Conservation (phyloP, 2,329 filamentous ascomycete genomes). For the Seiridium unicorne region DNA sequence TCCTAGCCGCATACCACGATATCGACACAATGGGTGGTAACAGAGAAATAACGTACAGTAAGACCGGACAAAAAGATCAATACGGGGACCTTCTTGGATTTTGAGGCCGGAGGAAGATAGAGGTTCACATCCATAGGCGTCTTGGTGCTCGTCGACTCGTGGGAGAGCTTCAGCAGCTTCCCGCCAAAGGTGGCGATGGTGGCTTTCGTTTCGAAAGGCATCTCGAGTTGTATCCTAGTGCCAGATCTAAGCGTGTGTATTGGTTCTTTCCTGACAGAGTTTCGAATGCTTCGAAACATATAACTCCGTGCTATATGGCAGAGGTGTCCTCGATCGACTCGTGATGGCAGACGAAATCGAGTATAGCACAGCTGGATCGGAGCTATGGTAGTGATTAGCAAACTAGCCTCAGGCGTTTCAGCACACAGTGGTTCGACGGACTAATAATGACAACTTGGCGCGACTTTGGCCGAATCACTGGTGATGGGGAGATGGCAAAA, state of each 20-base stretch:
- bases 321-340: too few species aligned
- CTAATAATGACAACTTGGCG: too few species aligned
- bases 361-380: neutral
- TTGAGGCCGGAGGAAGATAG: conserved; percentile 77
- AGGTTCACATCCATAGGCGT: conserved; percentile 93
- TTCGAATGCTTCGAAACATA: neutral
- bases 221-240: conserved; percentile 36
- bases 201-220: conserved; percentile 87
- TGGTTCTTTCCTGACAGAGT: neutral
- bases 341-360: neutral
- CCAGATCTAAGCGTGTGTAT: neutral
- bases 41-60: conserved; percentile 41
- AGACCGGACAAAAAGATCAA: conserved; percentile 92
- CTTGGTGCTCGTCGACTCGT: conserved; percentile 73
- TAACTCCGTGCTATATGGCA: neutral
- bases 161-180: conserved; percentile 89
- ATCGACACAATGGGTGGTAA: neutral
- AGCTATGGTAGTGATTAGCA: too few species aligned
- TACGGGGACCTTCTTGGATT: conserved; percentile 68
- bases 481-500: too few species aligned
- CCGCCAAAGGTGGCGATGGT: conserved; percentile 91
- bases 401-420: too few species aligned
- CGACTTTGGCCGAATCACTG: too few species aligned
- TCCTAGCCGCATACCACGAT: neutral
- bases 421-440: too few species aligned